phyloP scores from a whole-genome alignment of 192 early-diverging fungal species.

The Linnemannia exigua region DNA sequence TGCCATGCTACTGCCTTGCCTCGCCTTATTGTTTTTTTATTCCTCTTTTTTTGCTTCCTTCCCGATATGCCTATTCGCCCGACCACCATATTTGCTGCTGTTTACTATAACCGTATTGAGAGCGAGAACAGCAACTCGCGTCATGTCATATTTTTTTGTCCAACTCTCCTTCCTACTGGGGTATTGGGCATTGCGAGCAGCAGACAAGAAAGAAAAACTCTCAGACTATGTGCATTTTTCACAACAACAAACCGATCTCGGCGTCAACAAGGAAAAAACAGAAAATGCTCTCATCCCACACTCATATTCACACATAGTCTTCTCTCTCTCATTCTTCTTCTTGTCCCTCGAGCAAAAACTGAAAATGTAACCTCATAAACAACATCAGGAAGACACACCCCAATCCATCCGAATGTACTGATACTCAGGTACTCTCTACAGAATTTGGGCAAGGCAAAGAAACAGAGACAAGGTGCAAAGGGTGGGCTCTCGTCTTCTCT shows the following conservation, averaged over 20 bases:
- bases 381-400: background rate
- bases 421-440: background rate
- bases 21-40: background rate
- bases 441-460: no score
- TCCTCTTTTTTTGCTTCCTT: background rate
- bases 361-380: background rate
- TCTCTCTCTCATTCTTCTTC: no score
- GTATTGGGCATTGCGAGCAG: no score
- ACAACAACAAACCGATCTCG: no score
- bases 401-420: background rate
- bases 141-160: background rate
- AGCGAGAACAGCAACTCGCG: background rate
- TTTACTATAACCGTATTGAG: background rate
- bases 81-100: no score
- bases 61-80: no score
- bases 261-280: no score
- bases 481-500: background rate
- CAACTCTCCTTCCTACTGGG: background rate
- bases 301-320: background rate
- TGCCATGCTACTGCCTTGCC: no score
- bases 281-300: background rate
- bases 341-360: no score
- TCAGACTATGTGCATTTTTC: no score
- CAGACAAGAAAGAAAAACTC: no score
- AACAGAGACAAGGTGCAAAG: no score